Base-by-base conservation (phyloP, 164 flowering plant species). In the Nelumbo lutea region DNA sequence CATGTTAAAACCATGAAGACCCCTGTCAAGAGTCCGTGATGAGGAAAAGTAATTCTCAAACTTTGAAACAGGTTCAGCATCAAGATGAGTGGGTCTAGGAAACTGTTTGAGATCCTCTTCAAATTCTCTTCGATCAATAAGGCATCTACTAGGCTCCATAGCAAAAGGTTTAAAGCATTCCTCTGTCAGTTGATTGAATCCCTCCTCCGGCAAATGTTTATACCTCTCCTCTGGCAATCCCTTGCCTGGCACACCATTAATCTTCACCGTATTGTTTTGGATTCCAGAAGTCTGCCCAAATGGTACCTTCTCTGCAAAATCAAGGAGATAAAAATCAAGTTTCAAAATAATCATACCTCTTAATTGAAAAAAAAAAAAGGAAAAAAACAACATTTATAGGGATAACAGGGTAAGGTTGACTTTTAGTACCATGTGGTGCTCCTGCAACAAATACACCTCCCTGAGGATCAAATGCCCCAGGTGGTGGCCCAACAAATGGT, bases 41-140 rank as follows among this genome's bases (percentile, higher is more conserved):
- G 83, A 73, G n/a, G 81, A 68, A 72, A 75, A 72, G 68, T 77
- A 74, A 65, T 70, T 66, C 9, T 78, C 89, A 62, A 57, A 69
- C 75, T 73, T 81, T 14, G 74, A 66, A 11, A 59, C 70, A 72
- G 60, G 73, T 0, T 27, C 27, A 66, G 68, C 64, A 66, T 79
- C 91, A 61, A 84, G 64, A 76, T 79, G 79, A 65, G 83, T 68
- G n/a, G 85, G 79, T 75, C 82, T 70, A 27, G 86, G 87, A 58
- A 87, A 86, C 53, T 77, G 79, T 72, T 79, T 83, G 44, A 82
- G 76, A 73, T 86, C 83, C 63, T 80, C 83, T 62, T 81, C 83
- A 77, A 80, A 75, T 45, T 79, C 83, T 77, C 87, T 75, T 50
- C 75, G 80, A 64, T 75, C 84, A 27, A 68, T 8, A 60, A 64